Percentiles rank a stretch among this genome's conserved stretches.
Evolutionary conservation across 768 basidiomycete species (phyloP).

Genomic region (Russula foetens): DNA sequence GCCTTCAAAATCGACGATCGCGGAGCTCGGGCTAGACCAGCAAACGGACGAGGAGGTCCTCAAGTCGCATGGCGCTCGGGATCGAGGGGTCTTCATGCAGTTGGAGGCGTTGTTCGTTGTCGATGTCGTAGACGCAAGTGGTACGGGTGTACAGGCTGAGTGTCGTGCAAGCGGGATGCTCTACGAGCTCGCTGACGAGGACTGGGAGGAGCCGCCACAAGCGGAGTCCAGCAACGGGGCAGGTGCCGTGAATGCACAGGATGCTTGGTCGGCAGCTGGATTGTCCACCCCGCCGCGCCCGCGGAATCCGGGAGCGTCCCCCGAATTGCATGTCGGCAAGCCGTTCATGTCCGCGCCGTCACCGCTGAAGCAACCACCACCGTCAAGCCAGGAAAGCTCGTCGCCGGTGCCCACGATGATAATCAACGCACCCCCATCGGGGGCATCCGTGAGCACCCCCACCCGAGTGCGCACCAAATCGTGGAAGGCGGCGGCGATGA

Average conservation of each 20-base stretch:
- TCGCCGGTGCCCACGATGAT: background rate
- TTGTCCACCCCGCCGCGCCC: conserved; percentile 2
- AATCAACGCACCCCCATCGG: background rate
- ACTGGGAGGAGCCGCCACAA: conserved; percentile 43
- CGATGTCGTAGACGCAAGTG: conserved; percentile 39
- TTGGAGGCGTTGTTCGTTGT: conserved; percentile 58
- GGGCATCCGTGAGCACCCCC: conserved; percentile 14
- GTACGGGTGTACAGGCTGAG: conserved; percentile 39
- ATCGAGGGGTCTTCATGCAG: conserved; percentile 64
- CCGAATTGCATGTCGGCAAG: conserved; percentile 16
- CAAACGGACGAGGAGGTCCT: conserved; percentile 9
- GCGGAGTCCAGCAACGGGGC: conserved; percentile 15
- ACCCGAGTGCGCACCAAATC: background rate
- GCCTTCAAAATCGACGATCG: conserved; percentile 29
- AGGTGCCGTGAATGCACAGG: conserved; percentile 20
- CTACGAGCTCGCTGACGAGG: conserved; percentile 70
- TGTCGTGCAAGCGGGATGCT: conserved; percentile 65
- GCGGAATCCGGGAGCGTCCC: conserved; percentile 1
- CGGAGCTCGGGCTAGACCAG: conserved; percentile 9
- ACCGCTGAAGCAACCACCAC: conserved; percentile 27
- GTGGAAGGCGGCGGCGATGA: conserved; percentile 14
- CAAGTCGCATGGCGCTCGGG: conserved; percentile 39
- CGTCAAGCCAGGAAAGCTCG: conserved; percentile 26
- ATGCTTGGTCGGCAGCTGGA: conserved; percentile 7
- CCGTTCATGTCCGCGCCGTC: conserved; percentile 28